Conservation (phyloP, 2,329 filamentous ascomycete genomes). For the Sporothrix pseudoabietina region DNA sequence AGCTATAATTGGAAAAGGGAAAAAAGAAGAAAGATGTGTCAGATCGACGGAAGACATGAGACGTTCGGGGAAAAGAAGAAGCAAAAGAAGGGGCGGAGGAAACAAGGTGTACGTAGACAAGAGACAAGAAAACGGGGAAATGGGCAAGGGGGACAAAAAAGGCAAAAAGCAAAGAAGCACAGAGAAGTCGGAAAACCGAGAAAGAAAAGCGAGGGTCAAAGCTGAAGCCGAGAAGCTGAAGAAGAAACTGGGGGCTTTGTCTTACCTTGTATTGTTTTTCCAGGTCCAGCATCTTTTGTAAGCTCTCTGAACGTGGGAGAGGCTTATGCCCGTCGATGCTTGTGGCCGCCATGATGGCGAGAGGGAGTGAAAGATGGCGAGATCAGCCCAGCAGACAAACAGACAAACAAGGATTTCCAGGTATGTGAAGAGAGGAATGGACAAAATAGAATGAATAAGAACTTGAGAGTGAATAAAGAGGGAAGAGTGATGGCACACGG, state of each 20-base stretch:
- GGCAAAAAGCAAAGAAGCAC: neutral
- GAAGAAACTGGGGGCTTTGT: neutral
- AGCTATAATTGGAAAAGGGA: conserved; percentile 35
- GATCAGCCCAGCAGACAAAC: conserved; percentile 19
- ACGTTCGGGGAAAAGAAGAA: conserved; percentile 19
- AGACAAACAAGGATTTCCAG: neutral
- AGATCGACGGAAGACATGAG: conserved; percentile 30
- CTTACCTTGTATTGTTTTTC: conserved; percentile 61
- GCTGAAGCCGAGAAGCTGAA: neutral
- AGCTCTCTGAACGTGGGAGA: conserved; percentile 48
- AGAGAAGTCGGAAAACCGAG: neutral
- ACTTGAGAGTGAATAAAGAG: conserved; percentile 15
- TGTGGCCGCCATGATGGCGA: conserved; percentile 31
- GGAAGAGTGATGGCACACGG: neutral
- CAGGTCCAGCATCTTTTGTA: conserved; percentile 62
- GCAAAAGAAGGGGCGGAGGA: conserved; percentile 27
- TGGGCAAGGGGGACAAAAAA: neutral
- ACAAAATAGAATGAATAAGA: conserved; percentile 20
- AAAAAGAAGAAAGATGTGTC: conserved; percentile 24
- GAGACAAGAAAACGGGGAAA: conserved; percentile 9
- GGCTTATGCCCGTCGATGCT: conserved; percentile 23
- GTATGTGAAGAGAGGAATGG: conserved; percentile 3
- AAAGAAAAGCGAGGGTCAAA: neutral
- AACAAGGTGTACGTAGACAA: neutral
- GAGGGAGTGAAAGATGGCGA: conserved; percentile 20